Conservation (phyloP, 139 green algal genomes). For the Closterium sp. region DNA sequence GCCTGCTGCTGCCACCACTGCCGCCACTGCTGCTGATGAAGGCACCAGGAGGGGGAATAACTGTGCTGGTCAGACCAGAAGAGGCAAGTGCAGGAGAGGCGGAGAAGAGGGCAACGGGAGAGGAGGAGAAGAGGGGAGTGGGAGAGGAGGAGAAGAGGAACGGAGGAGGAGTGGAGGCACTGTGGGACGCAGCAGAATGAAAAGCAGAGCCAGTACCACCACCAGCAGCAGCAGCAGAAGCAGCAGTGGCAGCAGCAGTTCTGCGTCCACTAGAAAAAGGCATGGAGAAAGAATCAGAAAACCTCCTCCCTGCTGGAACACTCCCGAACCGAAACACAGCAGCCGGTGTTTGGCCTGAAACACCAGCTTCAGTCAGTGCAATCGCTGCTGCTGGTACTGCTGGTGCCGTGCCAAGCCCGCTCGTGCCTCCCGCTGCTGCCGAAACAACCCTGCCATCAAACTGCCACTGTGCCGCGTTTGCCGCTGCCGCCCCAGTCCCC, state of each 20-base stretch:
- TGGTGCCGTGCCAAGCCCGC: background rate
- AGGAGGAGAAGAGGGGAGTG: background rate
- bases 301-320: no score
- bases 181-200: background rate
- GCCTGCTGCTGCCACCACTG: background rate
- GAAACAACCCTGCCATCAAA: background rate
- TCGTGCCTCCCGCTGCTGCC: no score
- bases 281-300: no score
- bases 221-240: background rate
- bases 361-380: background rate
- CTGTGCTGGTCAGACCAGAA: background rate
- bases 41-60: background rate
- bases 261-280: no score
- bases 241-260: no score
- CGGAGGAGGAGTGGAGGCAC: background rate
- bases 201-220: background rate
- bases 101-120: background rate
- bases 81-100: background rate
- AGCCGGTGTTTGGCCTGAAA: background rate
- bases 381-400: background rate
- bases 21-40: background rate
- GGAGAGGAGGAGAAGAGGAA: background rate
- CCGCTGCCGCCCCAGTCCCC: background rate
- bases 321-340: background rate
- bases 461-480: background rate